Evolutionary conservation across 306 rosid species (phyloP).

Genomic region (Pachyrhizus erosus): DNA sequence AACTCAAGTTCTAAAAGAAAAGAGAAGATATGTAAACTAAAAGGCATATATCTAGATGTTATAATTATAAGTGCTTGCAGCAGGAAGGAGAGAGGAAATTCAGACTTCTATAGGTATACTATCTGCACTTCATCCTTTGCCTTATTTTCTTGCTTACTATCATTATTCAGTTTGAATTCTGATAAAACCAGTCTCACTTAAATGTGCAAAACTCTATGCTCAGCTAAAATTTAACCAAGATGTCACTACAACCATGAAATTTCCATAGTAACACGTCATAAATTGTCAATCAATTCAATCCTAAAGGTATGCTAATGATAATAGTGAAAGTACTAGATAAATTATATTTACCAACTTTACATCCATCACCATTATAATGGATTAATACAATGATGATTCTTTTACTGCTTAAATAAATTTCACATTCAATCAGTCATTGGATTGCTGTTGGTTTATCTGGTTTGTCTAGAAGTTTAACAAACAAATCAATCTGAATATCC

Average conservation of each 20-base stretch:
- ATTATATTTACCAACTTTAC: slow-evolving; percentile 13
- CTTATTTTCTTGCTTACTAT: background rate
- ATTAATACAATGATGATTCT: background rate
- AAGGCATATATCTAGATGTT: slow-evolving; percentile 12
- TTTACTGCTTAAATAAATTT: background rate
- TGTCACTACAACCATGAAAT: background rate
- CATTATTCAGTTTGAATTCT: slow-evolving; percentile 22
- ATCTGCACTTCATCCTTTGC: background rate
- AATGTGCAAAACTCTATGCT: background rate
- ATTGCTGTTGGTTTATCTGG: background rate
- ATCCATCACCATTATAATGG: background rate
- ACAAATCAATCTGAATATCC: no score
- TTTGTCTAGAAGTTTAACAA: no score
- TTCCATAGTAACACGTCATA: slow-evolving; percentile 10
- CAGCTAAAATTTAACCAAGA: slow-evolving; percentile 13
- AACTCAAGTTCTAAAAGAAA: background rate
- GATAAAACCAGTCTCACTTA: slow-evolving; percentile 4
- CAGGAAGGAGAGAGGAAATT: slow-evolving; percentile 4
- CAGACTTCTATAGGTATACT: background rate
- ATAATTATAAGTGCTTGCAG: background rate
- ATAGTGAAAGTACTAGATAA: background rate
- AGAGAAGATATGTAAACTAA: background rate
- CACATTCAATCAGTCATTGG: background rate
- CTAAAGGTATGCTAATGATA: background rate
- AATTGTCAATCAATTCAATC: slow-evolving; percentile 29